Evolutionary conservation across 352 stramenopile species (phyloP).

Genomic region (Saprolegnia parasitica): DNA sequence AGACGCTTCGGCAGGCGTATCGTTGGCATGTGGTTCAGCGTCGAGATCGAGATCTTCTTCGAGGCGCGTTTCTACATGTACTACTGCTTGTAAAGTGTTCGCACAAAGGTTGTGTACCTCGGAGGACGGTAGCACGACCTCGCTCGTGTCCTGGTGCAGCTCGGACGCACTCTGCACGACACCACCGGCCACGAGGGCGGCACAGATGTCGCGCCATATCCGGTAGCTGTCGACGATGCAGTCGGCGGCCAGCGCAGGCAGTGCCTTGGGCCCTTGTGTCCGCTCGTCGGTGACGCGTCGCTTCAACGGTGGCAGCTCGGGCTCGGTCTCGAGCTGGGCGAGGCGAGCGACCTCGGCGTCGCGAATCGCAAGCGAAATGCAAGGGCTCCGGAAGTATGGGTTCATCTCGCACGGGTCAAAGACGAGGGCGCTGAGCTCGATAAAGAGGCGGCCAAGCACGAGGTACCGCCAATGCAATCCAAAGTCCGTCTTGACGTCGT

Average conservation of each 20-base stretch:
- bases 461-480: conserved; percentile 39
- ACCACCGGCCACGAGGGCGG: conserved; percentile 34
- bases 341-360: conserved; percentile 29
- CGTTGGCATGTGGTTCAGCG: background rate
- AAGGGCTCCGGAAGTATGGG: conserved; percentile 47
- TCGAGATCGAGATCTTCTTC: background rate
- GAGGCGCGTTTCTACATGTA: background rate
- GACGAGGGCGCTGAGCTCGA: conserved; percentile 51
- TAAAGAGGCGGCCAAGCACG: conserved; percentile 40
- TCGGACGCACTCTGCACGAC: conserved; percentile 3
- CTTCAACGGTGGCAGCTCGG: background rate
- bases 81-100: no score
- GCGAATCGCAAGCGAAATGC: conserved; percentile 32
- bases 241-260: background rate
- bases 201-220: conserved; percentile 39
- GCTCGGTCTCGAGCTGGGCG: background rate
- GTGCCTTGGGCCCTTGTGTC: conserved; percentile 21
- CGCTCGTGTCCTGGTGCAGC: background rate
- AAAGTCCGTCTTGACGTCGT: conserved; percentile 29
- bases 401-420: conserved; percentile 62
- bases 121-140: background rate
- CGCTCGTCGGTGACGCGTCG: background rate
- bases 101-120: no score
- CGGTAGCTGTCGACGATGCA: conserved; percentile 6
- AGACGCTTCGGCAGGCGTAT: background rate